These are phyloP conservation scores for Cryptosporidium meleagridis DNA, from an alignment of 169 alveolate genomes.

Conservation along the genomic window DNA sequence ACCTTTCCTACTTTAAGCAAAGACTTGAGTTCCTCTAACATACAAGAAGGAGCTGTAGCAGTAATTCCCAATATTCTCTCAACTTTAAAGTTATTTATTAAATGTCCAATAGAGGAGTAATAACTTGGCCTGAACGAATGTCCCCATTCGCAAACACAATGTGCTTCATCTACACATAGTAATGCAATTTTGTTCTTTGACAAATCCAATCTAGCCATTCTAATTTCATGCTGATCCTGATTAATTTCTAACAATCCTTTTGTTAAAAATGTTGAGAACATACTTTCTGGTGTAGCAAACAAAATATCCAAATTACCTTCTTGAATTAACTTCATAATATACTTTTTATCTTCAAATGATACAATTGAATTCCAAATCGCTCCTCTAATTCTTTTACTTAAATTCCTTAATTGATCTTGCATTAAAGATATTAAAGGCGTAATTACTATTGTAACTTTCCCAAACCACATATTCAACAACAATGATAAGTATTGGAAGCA, in stretches of 20 bases:
- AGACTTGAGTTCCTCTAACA: constrained; percentile 77
- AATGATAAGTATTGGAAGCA: constrained; percentile 80
- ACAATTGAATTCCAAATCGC: constrained; percentile 85
- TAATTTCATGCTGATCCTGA: constrained; percentile 56
- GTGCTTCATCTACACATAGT: constrained; percentile 91
- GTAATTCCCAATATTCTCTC: constrained; percentile 86
- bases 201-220: constrained; percentile 37
- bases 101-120: constrained; percentile 78
- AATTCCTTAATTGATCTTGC: constrained; percentile 86
- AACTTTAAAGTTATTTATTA: constrained; percentile 80
- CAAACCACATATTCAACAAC: constrained; percentile 46
- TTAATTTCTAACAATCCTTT: constrained; percentile 76
- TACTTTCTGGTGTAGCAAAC: constrained; percentile 88
- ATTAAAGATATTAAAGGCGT: constrained; percentile 90
- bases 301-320: constrained; percentile 84
- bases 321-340: constrained; percentile 79
- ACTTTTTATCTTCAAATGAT: constrained; percentile 77
- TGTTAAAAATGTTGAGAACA: constrained; percentile 58
- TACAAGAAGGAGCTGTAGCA: constrained; percentile 91
- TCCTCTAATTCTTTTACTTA: constrained; percentile 86
- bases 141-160: constrained; percentile 91
- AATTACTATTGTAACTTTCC: constrained; percentile 82
- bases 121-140: constrained; percentile 90
- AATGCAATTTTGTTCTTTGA: constrained; percentile 76
- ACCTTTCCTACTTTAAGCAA: constrained; percentile 17